These are phyloP conservation scores for Pseudogymnoascus sp. DNA, from an alignment of 2,329 filamentous ascomycete genomes.

Conservation along the genomic window DNA sequence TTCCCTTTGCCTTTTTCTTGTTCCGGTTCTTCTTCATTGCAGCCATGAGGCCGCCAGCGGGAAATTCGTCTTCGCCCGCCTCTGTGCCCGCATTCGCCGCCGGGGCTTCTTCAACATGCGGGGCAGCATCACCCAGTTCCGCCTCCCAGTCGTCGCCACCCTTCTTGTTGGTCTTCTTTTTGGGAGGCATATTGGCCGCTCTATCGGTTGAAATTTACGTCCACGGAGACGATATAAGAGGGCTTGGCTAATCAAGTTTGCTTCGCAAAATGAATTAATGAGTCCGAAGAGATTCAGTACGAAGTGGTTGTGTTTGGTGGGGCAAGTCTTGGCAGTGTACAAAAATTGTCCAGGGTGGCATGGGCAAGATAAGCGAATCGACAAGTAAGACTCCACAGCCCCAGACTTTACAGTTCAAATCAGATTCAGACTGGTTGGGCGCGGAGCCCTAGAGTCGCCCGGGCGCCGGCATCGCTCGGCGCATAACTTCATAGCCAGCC, in stretches of 20 bases:
- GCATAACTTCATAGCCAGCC: neutral
- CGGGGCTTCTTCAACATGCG: constrained; percentile 39
- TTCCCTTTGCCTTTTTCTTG: constrained; percentile 88
- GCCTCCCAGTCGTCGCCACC: constrained; percentile 90
- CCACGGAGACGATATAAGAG: neutral
- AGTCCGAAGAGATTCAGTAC: neutral
- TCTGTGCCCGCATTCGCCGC: constrained; percentile 33
- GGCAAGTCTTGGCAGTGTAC: neutral
- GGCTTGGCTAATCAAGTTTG: neutral
- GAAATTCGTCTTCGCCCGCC: constrained; percentile 36
- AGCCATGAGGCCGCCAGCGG: constrained; percentile 62
- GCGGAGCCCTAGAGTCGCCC: neutral
- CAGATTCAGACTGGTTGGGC: neutral
- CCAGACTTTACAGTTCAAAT: neutral
- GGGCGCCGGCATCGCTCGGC: neutral
- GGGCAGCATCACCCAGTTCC: constrained; percentile 73
- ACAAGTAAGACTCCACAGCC: neutral
- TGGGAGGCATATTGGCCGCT: constrained; percentile 67
- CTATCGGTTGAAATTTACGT: neutral
- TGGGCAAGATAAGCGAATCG: constrained; percentile 8
- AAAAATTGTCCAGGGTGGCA: constrained; percentile 7
- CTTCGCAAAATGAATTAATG: neutral
- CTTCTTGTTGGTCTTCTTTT: constrained; percentile 89
- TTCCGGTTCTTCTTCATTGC: constrained; percentile 74
- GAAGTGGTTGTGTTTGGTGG: constrained; percentile 8